Conservation (phyloP, 2,329 filamentous ascomycete species). For the Cladobotryum mycophilum region DNA sequence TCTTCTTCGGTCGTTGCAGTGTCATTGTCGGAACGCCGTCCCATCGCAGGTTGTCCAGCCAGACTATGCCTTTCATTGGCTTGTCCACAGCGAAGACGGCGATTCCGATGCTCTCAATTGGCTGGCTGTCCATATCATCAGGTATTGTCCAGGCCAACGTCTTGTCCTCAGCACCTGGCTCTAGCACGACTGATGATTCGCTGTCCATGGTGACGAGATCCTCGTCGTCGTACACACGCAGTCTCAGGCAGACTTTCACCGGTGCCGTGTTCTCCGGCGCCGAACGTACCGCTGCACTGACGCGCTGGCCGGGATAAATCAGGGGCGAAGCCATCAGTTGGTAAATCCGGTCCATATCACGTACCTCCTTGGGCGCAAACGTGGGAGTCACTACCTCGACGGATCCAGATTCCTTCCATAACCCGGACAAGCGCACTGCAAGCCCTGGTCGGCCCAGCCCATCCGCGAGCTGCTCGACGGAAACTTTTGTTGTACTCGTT, state of each 20-base stretch:
- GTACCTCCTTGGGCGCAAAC: conserved; percentile 11
- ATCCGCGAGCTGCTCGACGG: conserved; percentile 1
- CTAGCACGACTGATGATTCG: neutral
- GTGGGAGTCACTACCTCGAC: conserved; percentile 10
- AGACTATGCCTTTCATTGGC: conserved; percentile 3
- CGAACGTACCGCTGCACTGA: neutral
- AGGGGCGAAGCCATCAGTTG: conserved; percentile 13
- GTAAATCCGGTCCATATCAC: conserved; percentile 5
- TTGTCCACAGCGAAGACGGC: neutral
- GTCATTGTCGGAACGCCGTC: conserved; percentile 9
- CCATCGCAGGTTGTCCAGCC: conserved; percentile 10
- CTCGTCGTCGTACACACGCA: conserved; percentile 8
- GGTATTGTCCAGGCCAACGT: conserved; percentile 6
- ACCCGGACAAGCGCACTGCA: neutral
- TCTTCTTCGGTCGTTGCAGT: neutral
- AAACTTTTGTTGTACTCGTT: neutral
- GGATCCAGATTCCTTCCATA: neutral
- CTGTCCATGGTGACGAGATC: conserved; percentile 2
- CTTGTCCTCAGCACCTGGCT: neutral
- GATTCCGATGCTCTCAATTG: conserved; percentile 10
- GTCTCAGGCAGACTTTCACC: neutral
- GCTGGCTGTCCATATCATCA: conserved; percentile 8
- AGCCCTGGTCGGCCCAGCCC: neutral
- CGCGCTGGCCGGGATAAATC: conserved; percentile 9
- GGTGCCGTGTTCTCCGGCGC: neutral